Evolutionary conservation across 805 yeast genomes (phyloP).

Genomic region (Kurtzmaniella cleridarum): DNA sequence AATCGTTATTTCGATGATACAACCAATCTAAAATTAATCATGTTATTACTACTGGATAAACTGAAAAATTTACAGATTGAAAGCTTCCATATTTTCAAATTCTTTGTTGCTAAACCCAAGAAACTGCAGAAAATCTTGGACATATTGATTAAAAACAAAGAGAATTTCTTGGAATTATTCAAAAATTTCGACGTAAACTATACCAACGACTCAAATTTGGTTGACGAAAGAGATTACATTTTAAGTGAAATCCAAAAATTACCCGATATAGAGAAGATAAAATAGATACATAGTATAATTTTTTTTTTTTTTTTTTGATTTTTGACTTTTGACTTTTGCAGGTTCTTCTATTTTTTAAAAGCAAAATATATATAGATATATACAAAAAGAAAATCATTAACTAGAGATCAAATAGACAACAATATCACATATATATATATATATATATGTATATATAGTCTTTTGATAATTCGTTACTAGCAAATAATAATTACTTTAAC

Average conservation of each 20-base stretch:
- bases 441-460: no score
- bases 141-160: conserved; percentile 77
- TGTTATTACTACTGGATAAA: conserved; percentile 82
- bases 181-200: conserved; percentile 56
- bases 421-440: no score
- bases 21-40: conserved; percentile 76
- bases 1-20: conserved; percentile 73
- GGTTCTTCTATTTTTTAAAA: no score
- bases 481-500: no score
- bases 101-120: conserved; percentile 93
- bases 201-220: conserved; percentile 60
- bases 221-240: conserved; percentile 78
- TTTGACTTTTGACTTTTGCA: no score
- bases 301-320: no score
- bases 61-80: conserved; percentile 86
- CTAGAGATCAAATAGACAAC: no score
- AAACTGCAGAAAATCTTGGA: conserved; percentile 77
- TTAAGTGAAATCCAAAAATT: conserved; percentile 65
- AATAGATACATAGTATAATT: conserved; percentile 4
- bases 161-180: conserved; percentile 66
- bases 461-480: no score
- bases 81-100: conserved; percentile 89
- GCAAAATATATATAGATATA: no score
- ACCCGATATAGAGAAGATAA: conserved; percentile 49
- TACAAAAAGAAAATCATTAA: no score